Evolutionary conservation across 192 early-diverging fungal species (phyloP), one percentile per base, ranked within the genome.

Genomic region (Backusella mclennaniae): DNA sequence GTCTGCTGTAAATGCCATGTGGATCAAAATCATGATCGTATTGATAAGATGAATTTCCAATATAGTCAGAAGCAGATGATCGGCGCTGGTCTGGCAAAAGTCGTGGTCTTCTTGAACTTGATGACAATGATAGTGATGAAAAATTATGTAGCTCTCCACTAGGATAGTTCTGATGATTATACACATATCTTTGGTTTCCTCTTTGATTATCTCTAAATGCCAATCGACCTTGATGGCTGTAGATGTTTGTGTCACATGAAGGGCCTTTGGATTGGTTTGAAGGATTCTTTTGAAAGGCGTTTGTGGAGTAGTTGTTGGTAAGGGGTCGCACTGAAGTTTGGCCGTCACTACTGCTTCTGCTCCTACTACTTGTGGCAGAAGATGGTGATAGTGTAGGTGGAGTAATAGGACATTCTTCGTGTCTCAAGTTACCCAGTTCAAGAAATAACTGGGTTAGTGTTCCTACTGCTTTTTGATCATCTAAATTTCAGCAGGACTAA

Each of bases 61-160:
- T 23, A 23, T 69, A 69, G 9, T 69, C 68, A 41, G 68, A 69
- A 69, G 35, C 68, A 23, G 68, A 69, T 21, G 36, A 21, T 69
- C 68, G 39, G 26, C 68, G 35, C 21, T 39, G 68, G 12, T 69
- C 68, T 12, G 21, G 35, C 1, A 38, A 23, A 39, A 69, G n/a
- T 5, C 35, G 68, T 11, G 68, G 68, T 26, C 68, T 36, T 39
- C 36, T 36, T 19, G 56, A 29, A 63, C 21, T 29, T 29, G 56
- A 12, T 63, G 26, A 14, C 3, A 63, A 29, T 29, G 56, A 63
- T 63, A 29, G 1, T 1, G 23, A 26, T 23, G 56, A 63, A 29
- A 29, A 63, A 29, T 29, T 63, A 29, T 26, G 26, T 2, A 29
- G 12, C 9, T 29, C 26, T 6, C 21, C 21, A 29, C 23, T 29